Conservation (phyloP, 805 yeast species). For the Candida railenensis region DNA sequence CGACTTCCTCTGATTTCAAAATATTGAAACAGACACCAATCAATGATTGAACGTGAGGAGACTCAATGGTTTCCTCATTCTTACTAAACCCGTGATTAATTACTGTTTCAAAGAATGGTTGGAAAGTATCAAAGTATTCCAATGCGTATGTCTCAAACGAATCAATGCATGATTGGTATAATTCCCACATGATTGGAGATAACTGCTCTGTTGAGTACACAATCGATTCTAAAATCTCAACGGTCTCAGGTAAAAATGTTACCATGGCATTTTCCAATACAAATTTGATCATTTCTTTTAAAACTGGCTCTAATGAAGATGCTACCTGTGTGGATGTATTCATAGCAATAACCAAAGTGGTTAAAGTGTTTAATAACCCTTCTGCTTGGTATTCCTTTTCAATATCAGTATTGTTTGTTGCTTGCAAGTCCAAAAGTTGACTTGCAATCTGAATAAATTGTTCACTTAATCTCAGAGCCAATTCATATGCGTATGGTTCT, state of each 20-base stretch:
- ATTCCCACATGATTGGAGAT: slow-evolving; percentile 53
- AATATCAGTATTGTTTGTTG: slow-evolving; percentile 17
- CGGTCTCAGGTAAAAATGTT: slow-evolving; percentile 34
- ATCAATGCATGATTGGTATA: slow-evolving; percentile 47
- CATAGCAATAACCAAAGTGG: slow-evolving; percentile 44
- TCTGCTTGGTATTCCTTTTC: slow-evolving; percentile 46
- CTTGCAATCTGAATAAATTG: slow-evolving; percentile 72
- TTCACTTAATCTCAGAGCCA: slow-evolving; percentile 54
- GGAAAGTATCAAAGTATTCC: slow-evolving; percentile 57
- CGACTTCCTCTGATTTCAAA: slow-evolving; percentile 31
- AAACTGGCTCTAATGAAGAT: slow-evolving; percentile 28
- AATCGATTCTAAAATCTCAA: slow-evolving; percentile 51
- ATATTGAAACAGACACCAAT: slow-evolving; percentile 35
- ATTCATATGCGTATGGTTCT: slow-evolving; percentile 41
- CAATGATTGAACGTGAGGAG: slow-evolving; percentile 37
- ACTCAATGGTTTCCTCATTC: slow-evolving; percentile 33
- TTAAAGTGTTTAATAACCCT: slow-evolving; percentile 41
- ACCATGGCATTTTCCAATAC: slow-evolving; percentile 41
- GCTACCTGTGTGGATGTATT: slow-evolving; percentile 39
- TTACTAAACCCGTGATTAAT: slow-evolving; percentile 50
- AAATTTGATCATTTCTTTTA: slow-evolving; percentile 33
- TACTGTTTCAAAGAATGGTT: slow-evolving; percentile 56
- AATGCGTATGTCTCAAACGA: slow-evolving; percentile 59
- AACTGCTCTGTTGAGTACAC: slow-evolving; percentile 53
- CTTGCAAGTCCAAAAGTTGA: slow-evolving; percentile 44